Conservation (phyloP, 257 asterid genomes). For the Scutellaria galericulata region DNA sequence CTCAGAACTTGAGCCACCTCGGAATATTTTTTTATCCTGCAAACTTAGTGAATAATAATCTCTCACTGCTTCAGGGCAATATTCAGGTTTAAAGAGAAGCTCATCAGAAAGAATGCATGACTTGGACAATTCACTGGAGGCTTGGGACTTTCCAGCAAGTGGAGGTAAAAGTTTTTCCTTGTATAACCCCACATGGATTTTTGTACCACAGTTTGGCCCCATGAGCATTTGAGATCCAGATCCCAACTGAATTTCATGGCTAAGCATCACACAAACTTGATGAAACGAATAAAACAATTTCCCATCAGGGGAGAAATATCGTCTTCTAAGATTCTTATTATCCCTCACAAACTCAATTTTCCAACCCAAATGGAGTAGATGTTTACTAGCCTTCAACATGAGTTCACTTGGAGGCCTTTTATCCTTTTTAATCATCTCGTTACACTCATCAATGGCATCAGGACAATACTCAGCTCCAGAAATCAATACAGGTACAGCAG, state of each 20-base stretch:
- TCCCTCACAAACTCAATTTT: conserved; percentile 40
- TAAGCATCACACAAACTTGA: conserved; percentile 33
- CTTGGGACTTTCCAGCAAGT: conserved; percentile 35
- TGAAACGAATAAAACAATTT: conserved; percentile 43
- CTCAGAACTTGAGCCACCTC: background rate
- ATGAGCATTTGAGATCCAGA: conserved; percentile 31
- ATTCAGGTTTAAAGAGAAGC: conserved; percentile 43
- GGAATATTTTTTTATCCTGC: background rate
- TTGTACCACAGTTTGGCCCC: conserved; percentile 25
- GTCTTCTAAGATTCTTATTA: conserved; percentile 22
- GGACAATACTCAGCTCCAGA: conserved; percentile 55
- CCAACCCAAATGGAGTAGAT: conserved; percentile 74
- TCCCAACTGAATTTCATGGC: conserved; percentile 31
- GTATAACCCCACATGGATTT: conserved; percentile 17
- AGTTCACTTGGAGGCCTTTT: background rate
- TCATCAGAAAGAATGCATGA: conserved; percentile 20
- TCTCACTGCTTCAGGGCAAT: conserved; percentile 64
- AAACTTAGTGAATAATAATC: conserved; percentile 35
- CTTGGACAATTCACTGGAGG: conserved; percentile 40
- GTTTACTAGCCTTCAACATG: conserved; percentile 42
- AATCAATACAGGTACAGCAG: conserved; percentile 44
- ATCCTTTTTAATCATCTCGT: background rate
- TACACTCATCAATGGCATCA: conserved; percentile 45
- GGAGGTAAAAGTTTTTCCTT: conserved; percentile 36
- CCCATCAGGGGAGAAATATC: conserved; percentile 61